These are phyloP conservation scores for Penicillium janthinellum DNA, from an alignment of 2,329 filamentous ascomycete species.

Conservation along the genomic window DNA sequence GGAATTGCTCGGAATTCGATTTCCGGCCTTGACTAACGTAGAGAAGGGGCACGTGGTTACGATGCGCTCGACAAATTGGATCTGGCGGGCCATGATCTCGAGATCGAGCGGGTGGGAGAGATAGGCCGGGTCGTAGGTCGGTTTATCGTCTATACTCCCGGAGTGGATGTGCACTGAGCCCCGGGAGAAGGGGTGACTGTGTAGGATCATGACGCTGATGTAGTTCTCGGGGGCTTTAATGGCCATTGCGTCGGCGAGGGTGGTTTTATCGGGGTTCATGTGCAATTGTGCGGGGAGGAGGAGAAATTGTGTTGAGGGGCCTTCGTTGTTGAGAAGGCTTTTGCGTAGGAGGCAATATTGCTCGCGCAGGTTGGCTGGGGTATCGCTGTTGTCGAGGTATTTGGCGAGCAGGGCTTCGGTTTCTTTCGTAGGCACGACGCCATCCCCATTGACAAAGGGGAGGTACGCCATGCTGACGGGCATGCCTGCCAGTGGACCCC, in stretches of 20 bases:
- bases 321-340: not conserved
- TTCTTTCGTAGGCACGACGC: not conserved
- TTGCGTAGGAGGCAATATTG: not conserved
- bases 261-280: not conserved
- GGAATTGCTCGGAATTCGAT: not conserved
- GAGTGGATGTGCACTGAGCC: not conserved
- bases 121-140: not conserved
- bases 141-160: not conserved
- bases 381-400: not conserved
- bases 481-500: not conserved
- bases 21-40: not conserved
- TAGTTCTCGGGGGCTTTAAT: not conserved
- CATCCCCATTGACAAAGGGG: not conserved
- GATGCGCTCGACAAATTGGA: not conserved
- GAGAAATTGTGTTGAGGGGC: not conserved
- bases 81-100: not conserved
- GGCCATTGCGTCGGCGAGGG: not conserved
- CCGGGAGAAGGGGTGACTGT: not conserved
- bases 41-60: not conserved
- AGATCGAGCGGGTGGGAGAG: not conserved
- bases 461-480: not conserved
- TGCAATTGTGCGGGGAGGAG: not conserved
- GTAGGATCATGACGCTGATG: not conserved
- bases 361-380: not conserved
- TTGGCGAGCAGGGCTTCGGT: not conserved